Percentiles rank a stretch among this genome's conserved stretches.
These are phyloP conservation scores for Hypoxylon lienhwacheense DNA, from an alignment of 495 filamentous ascomycete species.

Conservation along the genomic window DNA sequence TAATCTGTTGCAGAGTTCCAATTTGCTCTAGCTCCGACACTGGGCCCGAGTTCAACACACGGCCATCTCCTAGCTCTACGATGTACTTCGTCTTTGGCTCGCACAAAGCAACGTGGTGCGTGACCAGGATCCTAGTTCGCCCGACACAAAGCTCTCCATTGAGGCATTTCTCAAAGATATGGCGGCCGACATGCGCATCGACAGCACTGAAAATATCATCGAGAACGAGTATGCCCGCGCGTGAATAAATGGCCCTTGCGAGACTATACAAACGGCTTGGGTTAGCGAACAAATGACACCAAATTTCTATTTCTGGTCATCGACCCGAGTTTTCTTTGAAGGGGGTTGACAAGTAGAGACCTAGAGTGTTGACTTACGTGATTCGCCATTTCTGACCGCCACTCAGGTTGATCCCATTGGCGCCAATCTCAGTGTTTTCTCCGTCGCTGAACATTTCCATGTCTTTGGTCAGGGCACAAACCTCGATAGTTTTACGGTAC, in stretches of 20 bases:
- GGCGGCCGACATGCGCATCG: constrained; percentile 73
- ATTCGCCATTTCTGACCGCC: constrained; percentile 84
- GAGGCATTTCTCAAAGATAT: constrained; percentile 74
- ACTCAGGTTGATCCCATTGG: constrained; percentile 81
- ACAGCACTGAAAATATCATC: constrained; percentile 85
- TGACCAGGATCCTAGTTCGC: constrained; percentile 77
- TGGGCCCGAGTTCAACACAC: constrained; percentile 61
- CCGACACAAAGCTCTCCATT: constrained; percentile 68
- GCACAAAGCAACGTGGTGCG: constrained; percentile 77
- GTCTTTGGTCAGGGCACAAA: constrained; percentile 74
- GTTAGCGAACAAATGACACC: constrained; percentile 2
- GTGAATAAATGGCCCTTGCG: constrained; percentile 76
- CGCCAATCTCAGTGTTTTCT: constrained; percentile 76
- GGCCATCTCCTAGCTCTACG: constrained; percentile 69
- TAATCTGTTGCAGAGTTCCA: constrained; percentile 60
- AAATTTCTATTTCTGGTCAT: no score
- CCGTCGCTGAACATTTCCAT: constrained; percentile 72
- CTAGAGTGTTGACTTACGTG: constrained; percentile 44
- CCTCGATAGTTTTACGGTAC: constrained; percentile 65
- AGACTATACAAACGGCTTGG: constrained; percentile 44
- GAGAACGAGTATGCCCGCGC: constrained; percentile 75
- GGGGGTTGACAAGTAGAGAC: not conserved
- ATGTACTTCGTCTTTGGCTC: constrained; percentile 69
- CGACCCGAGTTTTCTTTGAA: not conserved
- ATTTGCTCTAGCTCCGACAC: constrained; percentile 59